phyloP scores from a whole-genome alignment of 192 early-diverging fungal genomes.

The Linnemannia exigua region DNA sequence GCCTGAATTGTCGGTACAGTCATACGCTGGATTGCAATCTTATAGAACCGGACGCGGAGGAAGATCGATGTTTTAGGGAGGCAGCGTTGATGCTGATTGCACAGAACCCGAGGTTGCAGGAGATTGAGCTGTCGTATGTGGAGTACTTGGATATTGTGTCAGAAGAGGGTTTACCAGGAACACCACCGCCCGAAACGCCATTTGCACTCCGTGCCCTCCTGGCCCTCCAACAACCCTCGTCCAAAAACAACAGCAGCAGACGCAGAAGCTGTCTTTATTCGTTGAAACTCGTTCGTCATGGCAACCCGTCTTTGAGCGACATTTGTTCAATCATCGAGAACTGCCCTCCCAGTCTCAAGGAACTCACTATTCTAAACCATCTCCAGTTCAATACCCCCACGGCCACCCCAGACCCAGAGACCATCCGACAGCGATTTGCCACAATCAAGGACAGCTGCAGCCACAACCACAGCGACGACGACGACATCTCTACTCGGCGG shows the following conservation, averaged over 20 bases:
- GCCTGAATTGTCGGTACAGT: not conserved
- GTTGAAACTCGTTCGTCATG: not conserved
- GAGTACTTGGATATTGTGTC: not conserved
- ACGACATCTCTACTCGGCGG: not conserved
- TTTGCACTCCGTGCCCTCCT: not conserved
- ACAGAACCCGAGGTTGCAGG: not conserved
- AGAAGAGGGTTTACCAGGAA: no score
- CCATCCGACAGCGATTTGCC: not conserved
- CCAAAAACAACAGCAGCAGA: not conserved
- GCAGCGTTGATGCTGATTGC: not conserved
- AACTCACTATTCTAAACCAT: not conserved
- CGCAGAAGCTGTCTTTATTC: not conserved
- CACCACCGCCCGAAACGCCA: not conserved
- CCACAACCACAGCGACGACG: no score
- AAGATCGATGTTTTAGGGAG: not conserved
- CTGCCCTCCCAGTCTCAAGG: not conserved
- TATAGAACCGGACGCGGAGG: not conserved
- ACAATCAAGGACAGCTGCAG: not conserved
- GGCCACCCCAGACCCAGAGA: not conserved
- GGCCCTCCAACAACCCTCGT: not conserved
- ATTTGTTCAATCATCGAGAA: not conserved
- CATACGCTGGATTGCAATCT: not conserved
- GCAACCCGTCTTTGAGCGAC: not conserved
- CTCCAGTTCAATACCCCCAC: not conserved
- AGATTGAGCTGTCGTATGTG: not conserved